phyloP scores from a whole-genome alignment of 805 yeast genomes.

The Maudiozyma turicensis region DNA sequence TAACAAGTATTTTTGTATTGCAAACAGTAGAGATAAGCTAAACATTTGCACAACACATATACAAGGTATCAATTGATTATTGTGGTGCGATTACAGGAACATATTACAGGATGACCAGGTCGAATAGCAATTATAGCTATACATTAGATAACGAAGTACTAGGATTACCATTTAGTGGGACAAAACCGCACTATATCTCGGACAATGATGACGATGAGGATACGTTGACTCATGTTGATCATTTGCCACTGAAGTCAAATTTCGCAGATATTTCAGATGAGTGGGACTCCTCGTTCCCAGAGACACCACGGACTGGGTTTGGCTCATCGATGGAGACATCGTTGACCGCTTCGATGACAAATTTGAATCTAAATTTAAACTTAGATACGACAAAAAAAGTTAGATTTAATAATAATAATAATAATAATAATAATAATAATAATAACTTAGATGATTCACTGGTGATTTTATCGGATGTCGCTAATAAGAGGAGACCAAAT shows the following conservation, averaged over 20 bases:
- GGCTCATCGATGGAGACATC: neutral
- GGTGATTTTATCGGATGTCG: neutral
- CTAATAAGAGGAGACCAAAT: neutral
- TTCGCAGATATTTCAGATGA: conserved; percentile 6
- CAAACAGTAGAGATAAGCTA: too few relatives aligned
- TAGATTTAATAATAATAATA: conserved; percentile 2
- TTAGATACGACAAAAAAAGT: conserved; percentile 3
- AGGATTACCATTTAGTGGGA: neutral
- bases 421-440: neutral
- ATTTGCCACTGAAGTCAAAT: conserved; percentile 8
- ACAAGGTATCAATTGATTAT: too few relatives aligned
- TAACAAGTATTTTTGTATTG: too few relatives aligned
- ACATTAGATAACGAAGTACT: neutral
- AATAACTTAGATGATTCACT: neutral
- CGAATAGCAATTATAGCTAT: neutral
- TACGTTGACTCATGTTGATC: neutral
- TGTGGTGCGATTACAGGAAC: too few relatives aligned
- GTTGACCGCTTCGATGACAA: neutral
- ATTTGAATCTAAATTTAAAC: neutral
- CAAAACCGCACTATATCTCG: neutral
- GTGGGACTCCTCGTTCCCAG: conserved; percentile 10
- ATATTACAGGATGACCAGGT: neutral
- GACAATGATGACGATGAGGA: neutral
- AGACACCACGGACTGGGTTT: conserved; percentile 2
- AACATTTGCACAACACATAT: too few relatives aligned